Evolutionary conservation across 2,329 filamentous ascomycete genomes (phyloP).

Genomic region (Claviceps quebecensis): DNA sequence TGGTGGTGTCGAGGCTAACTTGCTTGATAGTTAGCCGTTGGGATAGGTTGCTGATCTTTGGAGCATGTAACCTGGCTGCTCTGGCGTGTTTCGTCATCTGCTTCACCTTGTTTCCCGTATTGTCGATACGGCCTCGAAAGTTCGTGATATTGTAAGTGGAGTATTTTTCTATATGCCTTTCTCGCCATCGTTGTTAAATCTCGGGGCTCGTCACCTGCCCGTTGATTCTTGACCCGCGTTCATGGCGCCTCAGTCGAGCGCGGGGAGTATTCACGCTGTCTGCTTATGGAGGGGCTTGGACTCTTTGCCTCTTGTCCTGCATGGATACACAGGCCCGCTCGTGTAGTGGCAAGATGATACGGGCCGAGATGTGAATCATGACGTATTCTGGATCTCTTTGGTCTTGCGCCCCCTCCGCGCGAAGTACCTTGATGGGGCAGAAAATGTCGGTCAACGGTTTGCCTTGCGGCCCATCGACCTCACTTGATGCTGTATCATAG

Average conservation of each 20-base stretch:
- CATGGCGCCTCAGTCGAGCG: background rate
- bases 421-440: background rate
- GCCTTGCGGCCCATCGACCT: background rate
- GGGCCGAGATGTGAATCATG: background rate
- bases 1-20: slow-evolving; percentile 21
- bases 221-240: background rate
- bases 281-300: background rate
- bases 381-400: background rate
- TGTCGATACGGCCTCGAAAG: slow-evolving; percentile 73
- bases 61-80: slow-evolving; percentile 77
- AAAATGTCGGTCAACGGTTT: slow-evolving; percentile 1
- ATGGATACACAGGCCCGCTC: too few relatives aligned
- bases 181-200: background rate
- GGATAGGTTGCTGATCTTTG: slow-evolving; percentile 90
- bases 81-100: slow-evolving; percentile 85
- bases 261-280: background rate
- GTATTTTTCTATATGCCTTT: slow-evolving; percentile 1
- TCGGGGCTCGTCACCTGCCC: too few relatives aligned
- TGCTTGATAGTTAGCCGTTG: slow-evolving; percentile 71
- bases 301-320: background rate
- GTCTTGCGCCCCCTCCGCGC: background rate
- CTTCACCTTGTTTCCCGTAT: slow-evolving; percentile 77
- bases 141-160: slow-evolving; percentile 89
- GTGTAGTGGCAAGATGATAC: background rate
- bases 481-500: background rate